These are phyloP conservation scores for Cordyceps farinosa DNA, from an alignment of 2,329 filamentous ascomycete genomes.

Conservation along the genomic window DNA sequence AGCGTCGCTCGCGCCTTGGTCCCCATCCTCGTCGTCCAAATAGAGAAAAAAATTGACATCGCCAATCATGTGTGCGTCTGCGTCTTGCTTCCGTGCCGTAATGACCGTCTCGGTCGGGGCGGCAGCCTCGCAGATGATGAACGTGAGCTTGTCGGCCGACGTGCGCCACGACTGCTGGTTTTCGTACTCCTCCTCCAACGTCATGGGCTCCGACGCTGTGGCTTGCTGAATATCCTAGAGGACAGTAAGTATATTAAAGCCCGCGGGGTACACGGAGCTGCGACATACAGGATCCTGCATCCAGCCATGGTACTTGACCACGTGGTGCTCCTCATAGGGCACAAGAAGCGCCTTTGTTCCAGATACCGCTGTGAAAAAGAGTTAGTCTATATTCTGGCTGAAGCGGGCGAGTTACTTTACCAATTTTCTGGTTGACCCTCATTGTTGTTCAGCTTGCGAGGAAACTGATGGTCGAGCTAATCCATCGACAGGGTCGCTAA, in stretches of 20 bases:
- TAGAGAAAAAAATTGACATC: conserved; percentile 81
- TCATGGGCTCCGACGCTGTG: conserved; percentile 83
- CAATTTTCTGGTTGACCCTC: conserved; percentile 2
- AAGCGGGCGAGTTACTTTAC: not conserved
- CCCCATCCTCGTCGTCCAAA: conserved; percentile 50
- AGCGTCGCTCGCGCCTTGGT: conserved; percentile 29
- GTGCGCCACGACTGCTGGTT: conserved; percentile 88
- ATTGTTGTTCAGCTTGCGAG: not conserved
- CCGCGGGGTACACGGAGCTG: not conserved
- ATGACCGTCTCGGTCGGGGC: conserved; percentile 14
- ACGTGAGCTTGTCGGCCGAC: conserved; percentile 84
- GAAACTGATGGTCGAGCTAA: not conserved
- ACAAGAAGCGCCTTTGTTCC: conserved; percentile 69
- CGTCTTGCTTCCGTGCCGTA: conserved; percentile 49
- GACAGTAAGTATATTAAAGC: not conserved
- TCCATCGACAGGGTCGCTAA: too few relatives aligned
- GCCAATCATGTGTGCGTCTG: conserved; percentile 59
- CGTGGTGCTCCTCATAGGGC: conserved; percentile 79
- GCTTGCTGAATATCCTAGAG: conserved; percentile 69
- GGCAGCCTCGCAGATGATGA: conserved; percentile 66
- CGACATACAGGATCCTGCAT: conserved; percentile 72
- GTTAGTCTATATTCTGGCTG: not conserved
- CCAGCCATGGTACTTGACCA: conserved; percentile 81
- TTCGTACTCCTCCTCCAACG: conserved; percentile 75
- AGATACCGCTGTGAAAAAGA: conserved; percentile 54